These are phyloP conservation scores for Aspergillus aculeatus DNA, from an alignment of 2,329 filamentous ascomycete genomes.

Conservation along the genomic window DNA sequence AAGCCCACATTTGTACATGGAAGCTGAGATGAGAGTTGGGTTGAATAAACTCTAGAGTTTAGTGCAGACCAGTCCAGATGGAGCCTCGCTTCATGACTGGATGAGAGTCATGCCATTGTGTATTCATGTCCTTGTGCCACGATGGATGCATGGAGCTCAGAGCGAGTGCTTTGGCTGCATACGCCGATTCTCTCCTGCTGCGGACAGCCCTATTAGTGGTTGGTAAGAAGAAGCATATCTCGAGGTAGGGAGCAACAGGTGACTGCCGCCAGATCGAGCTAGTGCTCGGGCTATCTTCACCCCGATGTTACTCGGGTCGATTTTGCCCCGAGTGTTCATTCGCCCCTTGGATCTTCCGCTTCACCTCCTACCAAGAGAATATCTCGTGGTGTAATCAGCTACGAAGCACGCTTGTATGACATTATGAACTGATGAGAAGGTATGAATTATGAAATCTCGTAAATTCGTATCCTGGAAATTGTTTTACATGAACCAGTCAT, in stretches of 20 bases:
- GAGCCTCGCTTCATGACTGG: not conserved
- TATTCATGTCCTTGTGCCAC: not conserved
- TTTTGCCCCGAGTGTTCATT: not conserved
- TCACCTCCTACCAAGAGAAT: too few relatives aligned
- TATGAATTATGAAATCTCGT: conserved; percentile 1
- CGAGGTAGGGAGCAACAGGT: too few relatives aligned
- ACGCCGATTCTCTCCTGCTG: too few relatives aligned
- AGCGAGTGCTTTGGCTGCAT: too few relatives aligned
- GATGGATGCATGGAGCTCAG: not conserved
- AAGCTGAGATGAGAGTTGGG: not conserved
- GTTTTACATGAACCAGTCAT: conserved; percentile 10
- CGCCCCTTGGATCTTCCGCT: not conserved
- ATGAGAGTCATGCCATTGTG: not conserved
- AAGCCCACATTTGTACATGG: not conserved
- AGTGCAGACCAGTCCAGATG: not conserved
- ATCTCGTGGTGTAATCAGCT: not conserved
- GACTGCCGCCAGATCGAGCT: too few relatives aligned
- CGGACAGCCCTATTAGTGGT: too few relatives aligned
- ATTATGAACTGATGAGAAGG: not conserved
- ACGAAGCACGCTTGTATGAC: not conserved
- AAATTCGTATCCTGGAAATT: conserved; percentile 7
- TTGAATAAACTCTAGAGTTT: not conserved
- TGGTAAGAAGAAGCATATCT: too few relatives aligned
- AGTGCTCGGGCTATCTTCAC: conserved; percentile 1
- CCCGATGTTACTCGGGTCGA: not conserved